Base-by-base conservation (phyloP, 2,329 filamentous ascomycete species). In the Calonectria montana region DNA sequence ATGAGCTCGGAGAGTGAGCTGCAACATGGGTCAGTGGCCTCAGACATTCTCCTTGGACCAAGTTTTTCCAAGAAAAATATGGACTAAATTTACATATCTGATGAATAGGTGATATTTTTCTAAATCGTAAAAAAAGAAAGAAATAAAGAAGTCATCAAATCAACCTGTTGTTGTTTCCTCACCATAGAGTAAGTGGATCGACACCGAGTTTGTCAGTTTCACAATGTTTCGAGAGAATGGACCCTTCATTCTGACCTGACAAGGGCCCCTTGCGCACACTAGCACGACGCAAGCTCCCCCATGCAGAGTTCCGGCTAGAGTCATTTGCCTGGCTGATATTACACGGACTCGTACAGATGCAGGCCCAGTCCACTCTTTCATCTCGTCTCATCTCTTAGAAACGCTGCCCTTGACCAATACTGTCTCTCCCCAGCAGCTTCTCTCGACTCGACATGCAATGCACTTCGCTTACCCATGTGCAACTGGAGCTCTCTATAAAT, bases 371-470 rank as follows among this genome's bases (percentile, higher is more conserved):
- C 53, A 59, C 48, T 29, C 53, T 23, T 35, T 39, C 53, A 59
- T 59, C 53, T 59, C 53, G n/a, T 59, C 53, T 59, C 53, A 59
- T 59, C 53, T 37, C 31, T 59, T n/a, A 37, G 21, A 59, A 59
- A 25, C 31, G 18, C 18, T 39, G 53, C 53, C 53, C 35, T 39
- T 37, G 9, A 16, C 13, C 53, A 13, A 59, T 59, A 21, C 21
- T 35, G 21, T 31, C 50, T 27, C n/a, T 37, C 53, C 16, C 31
- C n/a, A 18, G 21, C 21, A 15, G 7, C 16, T 27, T 55, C 50
- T 55, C 10, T 29, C 29, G 21, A 59, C 35, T 59, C 13, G 47
- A 27, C 45, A 27, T 50, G 53, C 31, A 39, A 23, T 35, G n/a
- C 53, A 59, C 15, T 21, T 57, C 29, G 21, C 21, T 35, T 59